Evolutionary conservation across 306 rosid species (phyloP).

Genomic region (Vigna reflexopilosa): DNA sequence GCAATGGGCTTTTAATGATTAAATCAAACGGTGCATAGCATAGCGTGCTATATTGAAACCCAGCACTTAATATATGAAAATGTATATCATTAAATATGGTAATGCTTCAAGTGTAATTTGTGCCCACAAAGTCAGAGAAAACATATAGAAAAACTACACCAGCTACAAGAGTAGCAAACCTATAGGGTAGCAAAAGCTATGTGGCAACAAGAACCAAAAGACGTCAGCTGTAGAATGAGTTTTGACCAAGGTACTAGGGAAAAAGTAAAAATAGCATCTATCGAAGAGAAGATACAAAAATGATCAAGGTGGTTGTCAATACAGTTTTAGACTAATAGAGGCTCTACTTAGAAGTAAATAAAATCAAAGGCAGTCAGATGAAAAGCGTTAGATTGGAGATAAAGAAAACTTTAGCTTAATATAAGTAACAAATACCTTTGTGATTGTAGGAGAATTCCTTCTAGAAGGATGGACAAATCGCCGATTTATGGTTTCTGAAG

Average conservation of each 20-base stretch:
- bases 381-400: neutral
- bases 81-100: neutral
- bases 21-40: constrained; percentile 7
- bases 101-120: constrained; percentile 33
- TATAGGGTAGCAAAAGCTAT: neutral
- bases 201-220: neutral
- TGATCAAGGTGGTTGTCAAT: neutral
- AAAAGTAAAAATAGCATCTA: neutral
- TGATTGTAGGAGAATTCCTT: constrained; percentile 92
- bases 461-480: constrained; percentile 88
- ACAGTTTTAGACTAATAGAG: constrained; percentile 10
- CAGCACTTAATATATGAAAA: neutral
- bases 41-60: constrained; percentile 20
- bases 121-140: neutral
- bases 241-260: neutral
- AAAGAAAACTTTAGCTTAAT: constrained; percentile 16
- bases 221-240: neutral
- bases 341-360: constrained; percentile 17
- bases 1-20: neutral
- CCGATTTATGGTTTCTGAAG: constrained; percentile 87
- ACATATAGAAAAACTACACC: neutral
- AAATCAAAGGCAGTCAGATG: constrained; percentile 6
- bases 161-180: neutral
- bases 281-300: neutral
- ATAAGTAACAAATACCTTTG: constrained; percentile 65